Percentiles rank a stretch among this genome's conserved stretches.
phyloP scores from a whole-genome alignment of 768 basidiomycete genomes.

The Termitomyces sp. region DNA sequence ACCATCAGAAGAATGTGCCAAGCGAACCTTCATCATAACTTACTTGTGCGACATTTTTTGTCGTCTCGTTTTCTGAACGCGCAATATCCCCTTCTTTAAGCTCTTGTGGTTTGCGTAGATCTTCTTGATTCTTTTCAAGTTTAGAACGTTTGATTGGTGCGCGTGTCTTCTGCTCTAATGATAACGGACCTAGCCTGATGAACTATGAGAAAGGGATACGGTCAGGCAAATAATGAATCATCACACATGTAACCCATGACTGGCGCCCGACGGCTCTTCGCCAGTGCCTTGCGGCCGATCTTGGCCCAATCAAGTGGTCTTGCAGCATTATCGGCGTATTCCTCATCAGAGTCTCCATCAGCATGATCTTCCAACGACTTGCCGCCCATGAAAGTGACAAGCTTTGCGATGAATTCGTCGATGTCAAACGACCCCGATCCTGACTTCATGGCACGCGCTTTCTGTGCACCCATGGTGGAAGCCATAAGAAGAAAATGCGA shows the following conservation, averaged over 20 bases:
- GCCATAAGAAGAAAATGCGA: constrained; percentile 74
- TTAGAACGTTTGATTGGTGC: constrained; percentile 51
- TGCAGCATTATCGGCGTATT: constrained; percentile 39
- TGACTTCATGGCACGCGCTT: constrained; percentile 89
- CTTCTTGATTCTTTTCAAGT: constrained; percentile 67
- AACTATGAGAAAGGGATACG: constrained; percentile 10
- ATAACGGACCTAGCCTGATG: constrained; percentile 87
- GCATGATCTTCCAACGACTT: constrained; percentile 36
- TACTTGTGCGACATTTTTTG: constrained; percentile 76
- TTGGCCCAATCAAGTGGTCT: constrained; percentile 72
- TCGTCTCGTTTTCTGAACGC: constrained; percentile 83
- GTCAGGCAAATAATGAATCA: neutral
- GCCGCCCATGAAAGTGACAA: constrained; percentile 75
- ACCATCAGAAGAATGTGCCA: neutral
- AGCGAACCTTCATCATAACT: constrained; percentile 15
- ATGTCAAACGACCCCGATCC: constrained; percentile 86
- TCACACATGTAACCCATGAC: constrained; percentile 85
- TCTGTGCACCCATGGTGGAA: constrained; percentile 73
- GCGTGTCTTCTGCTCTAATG: constrained; percentile 80
- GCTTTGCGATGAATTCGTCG: constrained; percentile 81
- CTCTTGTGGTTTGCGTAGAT: constrained; percentile 70
- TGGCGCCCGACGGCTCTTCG: constrained; percentile 73
- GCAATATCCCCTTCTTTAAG: constrained; percentile 78
- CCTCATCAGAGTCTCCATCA: constrained; percentile 47
- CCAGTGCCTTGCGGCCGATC: constrained; percentile 79